Conservation (phyloP, 805 yeast genomes). For the Jamesozyma lodderae region DNA sequence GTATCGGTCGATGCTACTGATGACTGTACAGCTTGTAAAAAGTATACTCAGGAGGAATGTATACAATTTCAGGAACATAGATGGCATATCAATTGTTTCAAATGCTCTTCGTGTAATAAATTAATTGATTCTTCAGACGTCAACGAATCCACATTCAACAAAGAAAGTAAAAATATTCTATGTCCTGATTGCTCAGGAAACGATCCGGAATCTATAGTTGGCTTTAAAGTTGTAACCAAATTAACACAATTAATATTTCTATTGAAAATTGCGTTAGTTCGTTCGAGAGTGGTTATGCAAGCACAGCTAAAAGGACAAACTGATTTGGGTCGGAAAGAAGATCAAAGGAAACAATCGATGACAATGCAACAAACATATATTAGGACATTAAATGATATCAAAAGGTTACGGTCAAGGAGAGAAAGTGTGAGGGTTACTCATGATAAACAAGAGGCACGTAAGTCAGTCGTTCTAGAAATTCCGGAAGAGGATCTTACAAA, state of each 20-base stretch:
- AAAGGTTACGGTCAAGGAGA: slow-evolving; percentile 63
- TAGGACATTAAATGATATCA: slow-evolving; percentile 65
- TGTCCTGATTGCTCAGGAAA: slow-evolving; percentile 57
- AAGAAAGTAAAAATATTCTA: slow-evolving; percentile 31
- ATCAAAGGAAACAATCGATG: slow-evolving; percentile 13
- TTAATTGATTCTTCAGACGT: slow-evolving; percentile 32
- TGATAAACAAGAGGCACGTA: slow-evolving; percentile 52
- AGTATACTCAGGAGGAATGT: slow-evolving; percentile 82
- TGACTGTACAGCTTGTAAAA: slow-evolving; percentile 59
- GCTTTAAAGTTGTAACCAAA: slow-evolving; percentile 56
- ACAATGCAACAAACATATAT: slow-evolving; percentile 46
- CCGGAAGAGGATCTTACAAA: slow-evolving; percentile 23
- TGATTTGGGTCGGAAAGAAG: slow-evolving; percentile 2
- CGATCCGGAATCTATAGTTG: slow-evolving; percentile 41
- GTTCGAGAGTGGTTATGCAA: slow-evolving; percentile 58
- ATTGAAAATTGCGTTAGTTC: slow-evolving; percentile 71
- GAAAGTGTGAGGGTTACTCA: slow-evolving; percentile 44
- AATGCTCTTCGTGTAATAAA: slow-evolving; percentile 52
- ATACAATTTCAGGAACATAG: slow-evolving; percentile 48
- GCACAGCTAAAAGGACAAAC: slow-evolving; percentile 23
- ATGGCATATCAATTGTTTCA: slow-evolving; percentile 77
- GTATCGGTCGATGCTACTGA: slow-evolving; percentile 62
- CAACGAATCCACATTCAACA: slow-evolving; percentile 41
- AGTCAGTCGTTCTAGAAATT: slow-evolving; percentile 56
- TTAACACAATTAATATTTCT: slow-evolving; percentile 68